Percentiles rank a stretch among this genome's conserved stretches.
These are phyloP conservation scores for Chaetomidium leptoderma DNA, from an alignment of 495 filamentous ascomycete species.

Conservation along the genomic window DNA sequence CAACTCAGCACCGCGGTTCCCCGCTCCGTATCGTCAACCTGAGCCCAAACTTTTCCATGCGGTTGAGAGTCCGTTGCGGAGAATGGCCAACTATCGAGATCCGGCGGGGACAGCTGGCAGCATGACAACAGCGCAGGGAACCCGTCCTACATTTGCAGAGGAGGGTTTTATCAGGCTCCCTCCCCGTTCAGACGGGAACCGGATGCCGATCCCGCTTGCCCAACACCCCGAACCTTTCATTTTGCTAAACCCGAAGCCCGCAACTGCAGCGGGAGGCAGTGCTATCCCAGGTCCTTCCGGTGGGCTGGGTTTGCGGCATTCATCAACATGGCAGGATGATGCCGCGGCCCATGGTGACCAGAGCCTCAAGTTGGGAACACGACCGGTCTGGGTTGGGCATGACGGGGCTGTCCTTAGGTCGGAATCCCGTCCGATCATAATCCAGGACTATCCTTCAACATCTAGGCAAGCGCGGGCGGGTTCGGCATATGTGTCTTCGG, in stretches of 20 bases:
- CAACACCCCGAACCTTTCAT: conserved; percentile 2
- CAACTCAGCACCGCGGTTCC: conserved; percentile 12
- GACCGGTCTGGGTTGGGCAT: conserved; percentile 25
- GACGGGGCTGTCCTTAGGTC: conserved; percentile 24
- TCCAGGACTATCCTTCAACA: conserved; percentile 16
- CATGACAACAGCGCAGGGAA: background rate
- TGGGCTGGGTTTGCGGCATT: background rate
- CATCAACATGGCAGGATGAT: conserved; percentile 14
- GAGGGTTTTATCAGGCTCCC: conserved; percentile 29
- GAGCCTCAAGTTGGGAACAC: conserved; percentile 16
- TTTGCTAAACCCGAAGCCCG: conserved; percentile 10
- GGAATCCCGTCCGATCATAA: conserved; percentile 26
- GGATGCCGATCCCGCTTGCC: conserved; percentile 1
- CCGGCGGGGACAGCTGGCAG: background rate
- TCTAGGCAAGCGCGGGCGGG: conserved; percentile 8
- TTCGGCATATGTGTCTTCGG: conserved; percentile 1
- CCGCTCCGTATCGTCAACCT: background rate
- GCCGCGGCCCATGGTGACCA: background rate
- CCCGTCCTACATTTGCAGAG: conserved; percentile 3
- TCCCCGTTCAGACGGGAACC: conserved; percentile 16
- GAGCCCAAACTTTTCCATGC: background rate
- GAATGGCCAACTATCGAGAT: background rate
- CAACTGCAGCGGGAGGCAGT: background rate
- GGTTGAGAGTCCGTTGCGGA: background rate
- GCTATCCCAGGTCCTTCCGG: background rate